Percentiles rank a stretch among this genome's conserved stretches.
Conservation (phyloP, 2,329 filamentous ascomycete species). For the Trichoderma sp. region DNA sequence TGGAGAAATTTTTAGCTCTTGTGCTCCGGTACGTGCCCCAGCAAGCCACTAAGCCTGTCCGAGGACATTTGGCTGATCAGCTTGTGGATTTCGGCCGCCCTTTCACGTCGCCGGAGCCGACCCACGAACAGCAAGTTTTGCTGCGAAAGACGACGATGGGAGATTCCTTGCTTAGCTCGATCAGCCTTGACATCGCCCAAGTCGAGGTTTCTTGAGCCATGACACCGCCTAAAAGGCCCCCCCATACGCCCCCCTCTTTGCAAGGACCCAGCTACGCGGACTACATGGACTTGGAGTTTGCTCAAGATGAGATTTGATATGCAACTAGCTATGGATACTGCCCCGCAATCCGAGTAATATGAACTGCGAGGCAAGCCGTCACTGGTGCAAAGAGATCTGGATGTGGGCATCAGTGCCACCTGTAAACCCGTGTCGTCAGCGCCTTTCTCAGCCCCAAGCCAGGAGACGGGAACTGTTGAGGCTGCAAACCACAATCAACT, state of each 20-base stretch:
- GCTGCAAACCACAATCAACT: not conserved
- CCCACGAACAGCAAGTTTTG: not conserved
- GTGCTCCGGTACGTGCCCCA: not conserved
- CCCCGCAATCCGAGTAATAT: not conserved
- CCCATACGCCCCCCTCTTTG: not conserved
- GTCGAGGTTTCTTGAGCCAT: not conserved
- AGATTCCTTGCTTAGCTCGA: not conserved
- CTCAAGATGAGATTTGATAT: conserved; percentile 1
- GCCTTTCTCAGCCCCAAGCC: not conserved
- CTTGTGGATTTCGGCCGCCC: conserved; percentile 6
- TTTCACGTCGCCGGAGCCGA: conserved; percentile 4
- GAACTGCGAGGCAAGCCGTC: not conserved
- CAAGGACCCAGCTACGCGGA: not conserved
- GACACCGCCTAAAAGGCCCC: not conserved
- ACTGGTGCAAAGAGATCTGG: not conserved
- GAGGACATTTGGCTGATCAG: conserved; percentile 1
- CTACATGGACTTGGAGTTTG: not conserved
- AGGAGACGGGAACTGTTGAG: not conserved
- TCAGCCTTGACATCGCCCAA: not conserved
- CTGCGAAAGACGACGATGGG: not conserved
- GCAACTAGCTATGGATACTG: not conserved
- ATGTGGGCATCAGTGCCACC: not conserved
- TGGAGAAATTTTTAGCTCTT: not conserved
- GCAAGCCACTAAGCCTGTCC: not conserved
- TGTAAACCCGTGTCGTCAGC: not conserved